phyloP scores from a whole-genome alignment of 1,139 yeast species.

The Diutina catenulata region DNA sequence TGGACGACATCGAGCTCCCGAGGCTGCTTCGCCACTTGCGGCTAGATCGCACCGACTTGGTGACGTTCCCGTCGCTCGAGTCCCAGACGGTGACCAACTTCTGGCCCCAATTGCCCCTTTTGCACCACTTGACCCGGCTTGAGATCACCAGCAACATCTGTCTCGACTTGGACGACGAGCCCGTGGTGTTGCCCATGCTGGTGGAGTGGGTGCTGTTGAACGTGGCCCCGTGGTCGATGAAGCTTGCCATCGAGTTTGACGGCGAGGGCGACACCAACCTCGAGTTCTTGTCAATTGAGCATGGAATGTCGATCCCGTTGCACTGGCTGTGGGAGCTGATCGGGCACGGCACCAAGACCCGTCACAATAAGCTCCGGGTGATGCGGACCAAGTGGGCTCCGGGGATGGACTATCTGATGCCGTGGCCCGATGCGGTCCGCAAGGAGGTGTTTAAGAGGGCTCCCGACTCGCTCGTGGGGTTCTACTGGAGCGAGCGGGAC shows the following conservation, averaged over 20 bases:
- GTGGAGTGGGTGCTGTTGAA: conserved; percentile 3
- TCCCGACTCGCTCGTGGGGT: neutral
- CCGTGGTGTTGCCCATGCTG: conserved; percentile 3
- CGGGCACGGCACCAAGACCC: neutral
- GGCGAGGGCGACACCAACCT: neutral
- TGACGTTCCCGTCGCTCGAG: conserved; percentile 1
- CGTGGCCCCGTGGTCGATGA: neutral
- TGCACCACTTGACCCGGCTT: neutral
- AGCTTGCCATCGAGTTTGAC: neutral
- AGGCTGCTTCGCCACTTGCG: neutral
- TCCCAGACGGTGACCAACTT: neutral
- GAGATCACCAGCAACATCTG: conserved; percentile 2
- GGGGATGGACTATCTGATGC: neutral
- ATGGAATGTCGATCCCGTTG: neutral
- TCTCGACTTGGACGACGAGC: neutral
- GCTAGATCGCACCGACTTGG: neutral
- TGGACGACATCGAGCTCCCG: neutral
- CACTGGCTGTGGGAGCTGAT: conserved; percentile 1
- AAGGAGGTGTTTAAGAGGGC: neutral
- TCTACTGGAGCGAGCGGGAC: no score
- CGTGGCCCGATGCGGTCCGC: neutral
- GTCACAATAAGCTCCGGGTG: neutral
- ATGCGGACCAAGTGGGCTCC: conserved; percentile 5
- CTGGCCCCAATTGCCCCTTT: neutral
- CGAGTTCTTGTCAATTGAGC: neutral